A percentile compares a stretch with the other conserved stretches of the same genome.
phyloP scores from a whole-genome alignment of 2,329 filamentous ascomycete species.

The Coniochaeta ligniaria region DNA sequence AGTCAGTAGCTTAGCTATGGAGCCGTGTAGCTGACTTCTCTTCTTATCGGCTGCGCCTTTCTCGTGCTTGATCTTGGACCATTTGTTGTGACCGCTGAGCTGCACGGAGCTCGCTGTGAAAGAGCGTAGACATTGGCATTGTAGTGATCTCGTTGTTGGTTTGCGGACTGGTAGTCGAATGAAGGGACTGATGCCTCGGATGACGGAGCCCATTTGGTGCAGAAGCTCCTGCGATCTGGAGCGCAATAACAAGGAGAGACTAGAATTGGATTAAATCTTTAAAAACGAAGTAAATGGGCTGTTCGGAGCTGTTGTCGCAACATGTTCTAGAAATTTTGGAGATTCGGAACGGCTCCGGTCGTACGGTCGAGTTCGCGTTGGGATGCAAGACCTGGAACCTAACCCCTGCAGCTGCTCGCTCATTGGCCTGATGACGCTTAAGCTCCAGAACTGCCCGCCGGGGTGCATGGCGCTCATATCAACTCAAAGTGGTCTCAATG shows the following conservation, averaged over 20 bases:
- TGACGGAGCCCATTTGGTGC: conserved; percentile 5
- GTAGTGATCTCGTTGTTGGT: conserved; percentile 5
- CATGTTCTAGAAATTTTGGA: neutral
- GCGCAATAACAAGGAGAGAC: neutral
- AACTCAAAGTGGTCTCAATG: neutral
- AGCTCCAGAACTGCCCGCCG: neutral
- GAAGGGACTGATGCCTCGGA: conserved; percentile 1
- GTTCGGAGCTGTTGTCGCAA: neutral
- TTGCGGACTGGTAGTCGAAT: conserved; percentile 7
- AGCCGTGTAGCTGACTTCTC: conserved; percentile 64
- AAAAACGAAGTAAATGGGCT: neutral
- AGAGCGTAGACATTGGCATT: conserved; percentile 42
- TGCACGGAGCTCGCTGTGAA: conserved; percentile 37
- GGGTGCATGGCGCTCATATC: neutral
- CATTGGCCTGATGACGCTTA: neutral
- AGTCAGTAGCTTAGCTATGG: conserved; percentile 65
- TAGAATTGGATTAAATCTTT: neutral
- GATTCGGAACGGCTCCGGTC: neutral
- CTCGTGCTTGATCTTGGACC: conserved; percentile 94
- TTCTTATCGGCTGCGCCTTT: conserved; percentile 80
- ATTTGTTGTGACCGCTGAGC: conserved; percentile 76
- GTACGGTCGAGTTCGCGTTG: neutral
- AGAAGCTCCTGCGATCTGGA: neutral
- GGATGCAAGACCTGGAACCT: neutral
- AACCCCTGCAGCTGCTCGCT: neutral